Evolutionary conservation across 2,329 filamentous ascomycete genomes (phyloP).

Genomic region (Mollisiaceae sp.): DNA sequence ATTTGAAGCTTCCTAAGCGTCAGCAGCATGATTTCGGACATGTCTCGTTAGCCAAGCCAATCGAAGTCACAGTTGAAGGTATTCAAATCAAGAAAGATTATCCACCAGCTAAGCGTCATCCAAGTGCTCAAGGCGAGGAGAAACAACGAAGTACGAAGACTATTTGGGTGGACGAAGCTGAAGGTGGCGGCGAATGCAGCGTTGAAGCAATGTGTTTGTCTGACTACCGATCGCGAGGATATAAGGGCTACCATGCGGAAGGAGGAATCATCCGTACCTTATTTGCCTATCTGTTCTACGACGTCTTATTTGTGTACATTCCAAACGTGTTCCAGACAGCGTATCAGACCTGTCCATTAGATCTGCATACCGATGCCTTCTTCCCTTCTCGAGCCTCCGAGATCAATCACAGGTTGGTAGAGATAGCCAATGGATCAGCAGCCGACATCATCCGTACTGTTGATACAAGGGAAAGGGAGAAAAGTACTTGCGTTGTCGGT

Average conservation of each 20-base stretch:
- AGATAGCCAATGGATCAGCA: slow-evolving; percentile 84
- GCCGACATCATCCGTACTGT: slow-evolving; percentile 69
- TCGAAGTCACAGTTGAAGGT: slow-evolving; percentile 77
- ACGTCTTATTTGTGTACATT: slow-evolving; percentile 89
- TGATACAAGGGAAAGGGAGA: slow-evolving; percentile 70
- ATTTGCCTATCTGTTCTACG: slow-evolving; percentile 89
- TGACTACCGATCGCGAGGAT: slow-evolving; percentile 78
- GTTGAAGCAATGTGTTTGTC: slow-evolving; percentile 95
- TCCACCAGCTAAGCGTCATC: slow-evolving; percentile 33
- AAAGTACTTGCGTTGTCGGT: slow-evolving; percentile 84
- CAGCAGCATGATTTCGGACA: slow-evolving; percentile 93
- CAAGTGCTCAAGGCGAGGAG: slow-evolving; percentile 31
- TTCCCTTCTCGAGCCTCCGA: slow-evolving; percentile 84
- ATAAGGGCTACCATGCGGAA: slow-evolving; percentile 95
- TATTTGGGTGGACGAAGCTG: slow-evolving; percentile 81
- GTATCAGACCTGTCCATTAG: slow-evolving; percentile 91
- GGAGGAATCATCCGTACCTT: slow-evolving; percentile 91
- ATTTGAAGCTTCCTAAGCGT: slow-evolving; percentile 79
- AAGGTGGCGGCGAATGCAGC: slow-evolving; percentile 73
- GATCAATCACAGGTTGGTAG: slow-evolving; percentile 84
- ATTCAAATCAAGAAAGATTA: slow-evolving; percentile 73
- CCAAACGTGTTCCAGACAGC: slow-evolving; percentile 97
- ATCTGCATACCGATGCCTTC: slow-evolving; percentile 92
- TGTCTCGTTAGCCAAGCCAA: slow-evolving; percentile 75
- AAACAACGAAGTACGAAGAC: slow-evolving; percentile 68